phyloP scores from a whole-genome alignment of 2,329 filamentous ascomycete species.

The Hymenoscyphus repandus region DNA sequence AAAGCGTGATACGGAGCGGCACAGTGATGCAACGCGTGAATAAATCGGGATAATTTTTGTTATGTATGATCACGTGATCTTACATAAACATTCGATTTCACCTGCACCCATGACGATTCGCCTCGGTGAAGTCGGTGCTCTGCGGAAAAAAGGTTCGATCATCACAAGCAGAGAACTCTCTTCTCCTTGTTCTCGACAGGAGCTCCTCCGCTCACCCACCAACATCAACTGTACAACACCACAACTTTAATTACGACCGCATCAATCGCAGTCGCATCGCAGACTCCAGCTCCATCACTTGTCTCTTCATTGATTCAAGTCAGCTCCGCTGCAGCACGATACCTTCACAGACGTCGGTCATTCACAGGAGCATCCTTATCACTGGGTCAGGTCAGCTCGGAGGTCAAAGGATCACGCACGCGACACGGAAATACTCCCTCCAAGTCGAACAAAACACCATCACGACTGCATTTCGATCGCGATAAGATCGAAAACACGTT shows the following conservation, averaged over 20 bases:
- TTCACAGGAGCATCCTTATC: conserved; percentile 14
- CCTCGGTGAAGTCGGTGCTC: no score
- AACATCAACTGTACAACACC: conserved; percentile 5
- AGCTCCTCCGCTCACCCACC: background rate
- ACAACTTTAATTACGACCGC: background rate
- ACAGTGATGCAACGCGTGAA: no score
- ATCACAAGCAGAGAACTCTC: background rate
- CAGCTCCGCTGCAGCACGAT: conserved; percentile 2
- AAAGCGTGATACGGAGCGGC: no score
- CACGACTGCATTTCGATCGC: background rate
- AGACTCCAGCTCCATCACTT: conserved; percentile 5
- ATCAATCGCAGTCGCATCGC: conserved; percentile 3
- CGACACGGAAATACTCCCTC: conserved; percentile 11
- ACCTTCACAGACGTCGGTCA: background rate
- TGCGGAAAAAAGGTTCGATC: no score
- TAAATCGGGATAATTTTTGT: no score
- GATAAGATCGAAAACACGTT: background rate
- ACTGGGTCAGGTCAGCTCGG: conserved; percentile 12
- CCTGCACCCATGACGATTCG: no score
- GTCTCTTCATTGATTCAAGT: conserved; percentile 22
- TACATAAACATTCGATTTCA: no score
- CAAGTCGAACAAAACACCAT: conserved; percentile 5
- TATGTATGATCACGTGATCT: no score
- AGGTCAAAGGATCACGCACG: conserved; percentile 14
- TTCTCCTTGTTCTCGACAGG: background rate